Percentiles rank a stretch among this genome's conserved stretches.
Conservation (phyloP, 768 basidiomycete genomes). For the Solioccasus polychromus region DNA sequence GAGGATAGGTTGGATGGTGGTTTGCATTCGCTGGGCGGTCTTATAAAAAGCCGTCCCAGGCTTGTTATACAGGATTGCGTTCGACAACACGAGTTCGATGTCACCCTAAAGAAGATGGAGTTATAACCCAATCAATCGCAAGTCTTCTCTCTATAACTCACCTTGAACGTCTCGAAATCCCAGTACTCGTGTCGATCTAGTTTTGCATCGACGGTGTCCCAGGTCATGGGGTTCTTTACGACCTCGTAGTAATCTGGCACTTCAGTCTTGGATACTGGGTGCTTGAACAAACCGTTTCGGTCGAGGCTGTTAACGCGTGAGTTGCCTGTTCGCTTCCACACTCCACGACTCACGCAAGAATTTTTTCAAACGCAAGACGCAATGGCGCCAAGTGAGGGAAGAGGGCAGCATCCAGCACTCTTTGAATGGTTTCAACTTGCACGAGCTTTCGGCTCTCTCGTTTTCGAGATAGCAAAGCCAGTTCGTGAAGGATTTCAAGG, state of each 20-base stretch:
- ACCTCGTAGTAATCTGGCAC: constrained; percentile 93
- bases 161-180: constrained; percentile 72
- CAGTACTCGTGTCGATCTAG: constrained; percentile 82
- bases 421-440: constrained; percentile 64
- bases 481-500: constrained; percentile 64
- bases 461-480: constrained; percentile 67
- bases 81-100: constrained; percentile 77
- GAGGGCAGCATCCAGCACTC: constrained; percentile 58
- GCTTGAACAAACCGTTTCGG: constrained; percentile 69
- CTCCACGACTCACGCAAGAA: constrained; percentile 56
- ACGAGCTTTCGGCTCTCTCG: constrained; percentile 80
- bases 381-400: constrained; percentile 56
- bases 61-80: constrained; percentile 86
- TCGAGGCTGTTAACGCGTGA: constrained; percentile 55
- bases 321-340: background rate
- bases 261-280: constrained; percentile 73
- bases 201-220: constrained; percentile 77
- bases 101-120: constrained; percentile 53
- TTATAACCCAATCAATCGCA: background rate
- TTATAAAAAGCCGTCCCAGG: constrained; percentile 68
- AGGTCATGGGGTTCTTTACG: constrained; percentile 85
- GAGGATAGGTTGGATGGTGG: constrained; percentile 36
- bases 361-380: constrained; percentile 63
- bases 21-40: constrained; percentile 62
- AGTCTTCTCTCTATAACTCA: constrained; percentile 20